Evolutionary conservation across 2,329 filamentous ascomycete genomes (phyloP).

Genomic region (Gremmenia infestans): DNA sequence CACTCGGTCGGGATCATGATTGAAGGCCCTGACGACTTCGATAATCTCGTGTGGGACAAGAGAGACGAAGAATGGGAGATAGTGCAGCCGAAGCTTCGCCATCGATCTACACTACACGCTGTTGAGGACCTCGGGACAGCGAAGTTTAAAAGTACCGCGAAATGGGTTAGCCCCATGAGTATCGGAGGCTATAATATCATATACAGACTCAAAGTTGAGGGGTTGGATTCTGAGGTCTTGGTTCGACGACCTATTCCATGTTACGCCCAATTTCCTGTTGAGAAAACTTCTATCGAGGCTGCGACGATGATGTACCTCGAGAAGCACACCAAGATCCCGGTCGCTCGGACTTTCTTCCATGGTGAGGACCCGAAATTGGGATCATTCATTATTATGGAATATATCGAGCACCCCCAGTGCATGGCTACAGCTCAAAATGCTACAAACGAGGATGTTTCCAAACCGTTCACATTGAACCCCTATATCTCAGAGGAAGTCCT

Average conservation of each 20-base stretch:
- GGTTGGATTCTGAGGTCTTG: constrained; percentile 4
- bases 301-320: constrained; percentile 23
- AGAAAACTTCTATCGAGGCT: constrained; percentile 28
- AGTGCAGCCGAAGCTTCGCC: background rate
- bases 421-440: background rate
- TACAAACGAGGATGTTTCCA: constrained; percentile 27
- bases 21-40: background rate
- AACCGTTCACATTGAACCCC: constrained; percentile 27
- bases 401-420: constrained; percentile 2
- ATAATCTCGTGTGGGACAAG: constrained; percentile 1
- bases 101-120: background rate
- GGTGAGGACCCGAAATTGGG: constrained; percentile 22
- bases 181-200: constrained; percentile 4
- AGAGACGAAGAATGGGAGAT: constrained; percentile 1
- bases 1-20: background rate
- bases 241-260: constrained; percentile 24
- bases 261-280: constrained; percentile 26
- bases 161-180: background rate
- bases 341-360: constrained; percentile 22
- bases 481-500: constrained; percentile 5
- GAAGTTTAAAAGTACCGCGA: constrained; percentile 1
- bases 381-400: constrained; percentile 36
- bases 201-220: constrained; percentile 2
- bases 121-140: background rate
- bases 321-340: constrained; percentile 22